phyloP scores from a whole-genome alignment of 1,139 yeast genomes.

The Pichia inconspicua region DNA sequence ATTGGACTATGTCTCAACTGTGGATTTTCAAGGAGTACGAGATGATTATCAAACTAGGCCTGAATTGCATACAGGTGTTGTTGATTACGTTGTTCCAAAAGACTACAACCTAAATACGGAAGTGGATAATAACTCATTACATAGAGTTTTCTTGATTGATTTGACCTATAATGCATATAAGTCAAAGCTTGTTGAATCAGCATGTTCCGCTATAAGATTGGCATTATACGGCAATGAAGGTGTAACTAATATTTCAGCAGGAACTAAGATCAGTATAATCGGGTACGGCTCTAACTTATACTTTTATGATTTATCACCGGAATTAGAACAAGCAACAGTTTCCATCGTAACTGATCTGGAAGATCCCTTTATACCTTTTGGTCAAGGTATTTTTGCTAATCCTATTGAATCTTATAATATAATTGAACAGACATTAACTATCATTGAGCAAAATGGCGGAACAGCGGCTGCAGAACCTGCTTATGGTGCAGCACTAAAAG shows the following conservation, averaged over 20 bases:
- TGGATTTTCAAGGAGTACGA: constrained; percentile 51
- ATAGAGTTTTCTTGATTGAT: constrained; percentile 75
- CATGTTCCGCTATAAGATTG: constrained; percentile 67
- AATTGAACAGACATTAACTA: constrained; percentile 61
- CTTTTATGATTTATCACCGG: constrained; percentile 60
- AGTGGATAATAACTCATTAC: constrained; percentile 41
- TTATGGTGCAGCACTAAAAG: constrained; percentile 70
- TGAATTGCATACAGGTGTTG: constrained; percentile 76
- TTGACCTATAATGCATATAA: constrained; percentile 56
- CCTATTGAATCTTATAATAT: constrained; percentile 57
- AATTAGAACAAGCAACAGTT: constrained; percentile 44
- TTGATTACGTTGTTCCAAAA: constrained; percentile 73
- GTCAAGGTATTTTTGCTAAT: constrained; percentile 72
- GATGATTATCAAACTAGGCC: constrained; percentile 61
- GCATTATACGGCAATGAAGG: constrained; percentile 35
- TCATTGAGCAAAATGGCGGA: constrained; percentile 45
- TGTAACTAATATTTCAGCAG: constrained; percentile 31
- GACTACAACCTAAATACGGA: constrained; percentile 52
- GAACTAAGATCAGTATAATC: constrained; percentile 57
- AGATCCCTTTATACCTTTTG: constrained; percentile 77
- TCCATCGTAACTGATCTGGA: constrained; percentile 64
- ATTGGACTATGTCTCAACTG: constrained; percentile 54
- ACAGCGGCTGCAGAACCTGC: constrained; percentile 59
- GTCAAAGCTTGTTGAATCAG: constrained; percentile 55
- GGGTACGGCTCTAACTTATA: constrained; percentile 71